Conservation (phyloP, 257 asterid species). For the Primulina huaijiensis region DNA sequence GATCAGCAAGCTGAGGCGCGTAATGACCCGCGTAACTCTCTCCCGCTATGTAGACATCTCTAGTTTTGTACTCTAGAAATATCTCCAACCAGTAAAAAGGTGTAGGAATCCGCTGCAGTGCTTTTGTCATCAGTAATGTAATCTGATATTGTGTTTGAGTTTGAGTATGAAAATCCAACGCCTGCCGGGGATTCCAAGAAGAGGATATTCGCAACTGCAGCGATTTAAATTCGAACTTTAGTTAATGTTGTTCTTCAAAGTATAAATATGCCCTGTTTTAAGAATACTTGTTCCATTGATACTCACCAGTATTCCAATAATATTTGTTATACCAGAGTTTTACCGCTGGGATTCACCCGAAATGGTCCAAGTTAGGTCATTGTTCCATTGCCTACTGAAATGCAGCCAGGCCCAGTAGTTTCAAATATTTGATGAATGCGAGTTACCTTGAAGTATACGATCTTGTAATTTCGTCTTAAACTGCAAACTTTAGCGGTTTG, state of each 20-base stretch:
- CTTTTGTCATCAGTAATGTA: not conserved
- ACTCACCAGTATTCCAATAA: not conserved
- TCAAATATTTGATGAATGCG: no score
- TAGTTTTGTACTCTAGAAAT: constrained; percentile 5
- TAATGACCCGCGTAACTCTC: not conserved
- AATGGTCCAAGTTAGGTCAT: constrained; percentile 8
- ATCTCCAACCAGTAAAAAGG: not conserved
- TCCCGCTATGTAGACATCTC: not conserved
- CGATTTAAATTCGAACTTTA: not conserved
- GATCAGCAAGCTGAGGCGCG: not conserved
- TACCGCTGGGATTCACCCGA: not conserved
- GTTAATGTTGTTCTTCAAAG: not conserved
- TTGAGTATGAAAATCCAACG: constrained; percentile 15
- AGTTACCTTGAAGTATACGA: no score
- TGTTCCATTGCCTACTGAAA: not conserved
- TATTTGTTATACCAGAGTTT: constrained; percentile 5
- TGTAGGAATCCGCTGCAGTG: constrained; percentile 1
- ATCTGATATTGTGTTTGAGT: constrained; percentile 10
- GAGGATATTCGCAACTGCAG: constrained; percentile 11
- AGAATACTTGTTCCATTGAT: not conserved
- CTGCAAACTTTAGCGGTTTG: no score
- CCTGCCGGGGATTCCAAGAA: constrained; percentile 1
- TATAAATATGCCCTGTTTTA: not conserved
- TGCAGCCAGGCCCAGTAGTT: constrained; percentile 1
- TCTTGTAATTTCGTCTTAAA: no score